Percentiles rank a stretch among this genome's conserved stretches.
These are phyloP conservation scores for Trichophaea hybrida DNA, from an alignment of 2,329 filamentous ascomycete genomes.

Conservation along the genomic window DNA sequence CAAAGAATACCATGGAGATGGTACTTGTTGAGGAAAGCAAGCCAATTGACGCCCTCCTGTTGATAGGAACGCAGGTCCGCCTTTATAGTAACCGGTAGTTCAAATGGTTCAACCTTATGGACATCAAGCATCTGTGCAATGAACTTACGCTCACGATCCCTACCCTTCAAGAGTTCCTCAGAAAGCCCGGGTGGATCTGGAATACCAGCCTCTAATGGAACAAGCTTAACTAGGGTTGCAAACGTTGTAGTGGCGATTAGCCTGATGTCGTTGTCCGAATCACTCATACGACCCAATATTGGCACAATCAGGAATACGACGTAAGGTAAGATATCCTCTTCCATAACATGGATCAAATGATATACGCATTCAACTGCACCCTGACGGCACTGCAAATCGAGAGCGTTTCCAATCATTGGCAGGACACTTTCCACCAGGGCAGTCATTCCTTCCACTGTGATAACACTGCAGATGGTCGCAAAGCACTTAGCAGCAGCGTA, in stretches of 20 bases:
- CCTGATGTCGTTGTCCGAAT: conserved; percentile 89
- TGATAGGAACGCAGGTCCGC: conserved; percentile 93
- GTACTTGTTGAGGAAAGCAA: conserved; percentile 94
- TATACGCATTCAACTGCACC: conserved; percentile 92
- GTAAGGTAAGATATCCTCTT: conserved; percentile 86
- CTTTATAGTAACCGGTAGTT: conserved; percentile 92
- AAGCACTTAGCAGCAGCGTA: conserved; percentile 97
- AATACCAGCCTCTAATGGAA: conserved; percentile 90
- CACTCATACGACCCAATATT: conserved; percentile 93
- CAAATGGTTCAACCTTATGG: conserved; percentile 88
- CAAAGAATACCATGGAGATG: conserved; percentile 96
- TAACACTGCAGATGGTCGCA: conserved; percentile 92
- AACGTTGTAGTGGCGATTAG: conserved; percentile 93
- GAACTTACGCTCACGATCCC: conserved; percentile 89
- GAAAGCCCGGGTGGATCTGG: conserved; percentile 90
- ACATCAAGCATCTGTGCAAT: conserved; percentile 92
- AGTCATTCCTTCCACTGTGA: conserved; percentile 89
- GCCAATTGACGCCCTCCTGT: conserved; percentile 97
- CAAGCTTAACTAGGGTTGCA: conserved; percentile 89
- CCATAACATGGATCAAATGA: conserved; percentile 96
- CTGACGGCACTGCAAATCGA: conserved; percentile 79
- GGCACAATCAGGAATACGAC: conserved; percentile 98
- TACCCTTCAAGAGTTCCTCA: conserved; percentile 69
- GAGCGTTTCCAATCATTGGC: conserved; percentile 77
- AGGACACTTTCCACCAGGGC: conserved; percentile 85